Percentiles rank a stretch among this genome's conserved stretches.
These are phyloP conservation scores for Russula sp. DNA, from an alignment of 768 basidiomycete genomes.

Conservation along the genomic window DNA sequence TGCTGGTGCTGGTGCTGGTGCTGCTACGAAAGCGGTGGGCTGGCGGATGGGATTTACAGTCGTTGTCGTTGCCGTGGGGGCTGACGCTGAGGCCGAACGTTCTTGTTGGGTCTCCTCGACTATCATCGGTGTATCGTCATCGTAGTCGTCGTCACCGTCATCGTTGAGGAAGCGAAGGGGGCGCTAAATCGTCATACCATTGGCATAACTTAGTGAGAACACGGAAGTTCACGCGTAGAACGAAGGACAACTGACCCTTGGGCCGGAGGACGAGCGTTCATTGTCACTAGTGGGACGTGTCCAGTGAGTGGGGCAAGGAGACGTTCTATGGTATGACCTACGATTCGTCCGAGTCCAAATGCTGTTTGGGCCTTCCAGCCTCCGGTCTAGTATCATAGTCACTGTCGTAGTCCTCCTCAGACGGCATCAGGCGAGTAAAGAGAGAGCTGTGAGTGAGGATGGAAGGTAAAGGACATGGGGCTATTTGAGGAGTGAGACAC, in stretches of 20 bases:
- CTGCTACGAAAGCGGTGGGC: conserved; percentile 5
- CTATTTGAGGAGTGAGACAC: conserved; percentile 1
- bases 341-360: conserved; percentile 17
- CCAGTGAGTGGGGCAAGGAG: too few species aligned
- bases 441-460: not conserved
- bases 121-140: not conserved
- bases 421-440: not conserved
- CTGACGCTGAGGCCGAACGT: not conserved
- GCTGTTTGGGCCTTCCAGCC: conserved; percentile 10
- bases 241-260: not conserved
- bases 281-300: not conserved
- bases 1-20: too few species aligned
- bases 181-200: not conserved
- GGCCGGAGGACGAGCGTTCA: not conserved
- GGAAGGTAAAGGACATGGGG: not conserved
- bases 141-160: not conserved
- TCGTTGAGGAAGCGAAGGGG: not conserved
- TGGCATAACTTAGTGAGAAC: not conserved
- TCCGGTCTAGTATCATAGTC: conserved; percentile 19
- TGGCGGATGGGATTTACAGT: conserved; percentile 5
- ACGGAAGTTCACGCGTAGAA: not conserved
- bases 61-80: not conserved
- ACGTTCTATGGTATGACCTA: not conserved
- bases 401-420: conserved; percentile 10
- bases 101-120: not conserved